phyloP scores from a whole-genome alignment of 192 early-diverging fungal genomes.

The Entomortierella chlamydospora region DNA sequence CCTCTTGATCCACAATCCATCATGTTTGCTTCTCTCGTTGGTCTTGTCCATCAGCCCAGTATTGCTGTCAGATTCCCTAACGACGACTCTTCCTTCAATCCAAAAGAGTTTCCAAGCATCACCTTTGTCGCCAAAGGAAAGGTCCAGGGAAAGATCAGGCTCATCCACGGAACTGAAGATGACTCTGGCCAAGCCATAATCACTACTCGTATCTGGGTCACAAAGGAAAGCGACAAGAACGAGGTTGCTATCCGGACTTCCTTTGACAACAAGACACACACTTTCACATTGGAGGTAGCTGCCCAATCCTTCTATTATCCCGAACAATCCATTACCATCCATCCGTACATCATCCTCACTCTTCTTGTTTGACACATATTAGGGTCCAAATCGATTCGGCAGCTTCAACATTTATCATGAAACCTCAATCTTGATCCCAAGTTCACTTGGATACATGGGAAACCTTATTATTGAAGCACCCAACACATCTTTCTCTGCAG shows the following conservation, averaged over 20 bases:
- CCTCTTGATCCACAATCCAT: background rate
- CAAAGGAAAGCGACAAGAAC: conserved; percentile 45
- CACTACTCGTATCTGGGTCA: conserved; percentile 47
- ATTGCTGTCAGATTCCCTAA: conserved; percentile 31
- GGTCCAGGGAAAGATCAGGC: conserved; percentile 41
- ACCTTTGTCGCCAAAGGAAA: conserved; percentile 26
- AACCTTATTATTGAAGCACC: conserved; percentile 15
- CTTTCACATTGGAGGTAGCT: conserved; percentile 37
- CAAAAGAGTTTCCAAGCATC: conserved; percentile 36
- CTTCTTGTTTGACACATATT: background rate
- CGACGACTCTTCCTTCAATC: conserved; percentile 47
- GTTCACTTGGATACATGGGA: conserved; percentile 11
- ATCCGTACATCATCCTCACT: background rate
- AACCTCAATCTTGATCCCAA: conserved; percentile 38
- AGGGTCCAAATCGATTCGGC: conserved; percentile 41
- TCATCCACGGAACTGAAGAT: conserved; percentile 32
- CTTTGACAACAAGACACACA: conserved; percentile 30
- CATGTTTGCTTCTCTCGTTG: conserved; percentile 48
- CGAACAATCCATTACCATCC: background rate
- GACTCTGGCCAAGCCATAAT: conserved; percentile 26
- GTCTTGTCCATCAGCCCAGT: conserved; percentile 44
- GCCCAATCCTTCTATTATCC: background rate
- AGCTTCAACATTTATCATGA: conserved; percentile 46
- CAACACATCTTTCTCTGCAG: conserved; percentile 35
- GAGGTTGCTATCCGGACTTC: conserved; percentile 17